A percentile compares a stretch with the other conserved stretches of the same genome.
Conservation (phyloP, 2,329 filamentous ascomycete species). For the Grosmannia huntii region DNA sequence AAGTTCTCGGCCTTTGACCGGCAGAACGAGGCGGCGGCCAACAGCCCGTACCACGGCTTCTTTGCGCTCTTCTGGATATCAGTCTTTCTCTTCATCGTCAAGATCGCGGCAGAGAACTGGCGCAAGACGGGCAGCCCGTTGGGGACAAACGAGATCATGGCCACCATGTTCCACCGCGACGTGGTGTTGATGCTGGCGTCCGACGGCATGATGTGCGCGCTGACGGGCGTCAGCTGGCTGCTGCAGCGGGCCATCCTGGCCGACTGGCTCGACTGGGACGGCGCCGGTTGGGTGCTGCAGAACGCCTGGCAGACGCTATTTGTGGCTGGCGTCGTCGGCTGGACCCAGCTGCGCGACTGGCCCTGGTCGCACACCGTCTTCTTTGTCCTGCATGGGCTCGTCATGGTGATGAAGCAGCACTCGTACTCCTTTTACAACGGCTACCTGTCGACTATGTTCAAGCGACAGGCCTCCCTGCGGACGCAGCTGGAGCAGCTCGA, state of each 20-base stretch:
- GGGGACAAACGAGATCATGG: conserved; percentile 59
- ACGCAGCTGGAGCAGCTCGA: conserved; percentile 44
- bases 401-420: conserved; percentile 77
- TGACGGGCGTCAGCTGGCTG: conserved; percentile 51
- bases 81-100: conserved; percentile 52
- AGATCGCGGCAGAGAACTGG: conserved; percentile 57
- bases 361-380: conserved; percentile 75
- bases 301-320: conserved; percentile 60
- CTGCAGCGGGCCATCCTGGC: conserved; percentile 48
- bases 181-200: conserved; percentile 44
- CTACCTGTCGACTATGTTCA: conserved; percentile 49
- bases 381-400: conserved; percentile 59
- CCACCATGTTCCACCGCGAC: conserved; percentile 47
- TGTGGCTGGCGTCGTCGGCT: conserved; percentile 46
- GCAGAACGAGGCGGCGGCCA: conserved; percentile 49
- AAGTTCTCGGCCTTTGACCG: conserved; percentile 65
- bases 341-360: conserved; percentile 62
- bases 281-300: conserved; percentile 60
- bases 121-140: conserved; percentile 53
- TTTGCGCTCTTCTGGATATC: conserved; percentile 69
- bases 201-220: conserved; percentile 55
- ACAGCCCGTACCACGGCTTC: conserved; percentile 66
- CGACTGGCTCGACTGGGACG: conserved; percentile 55
- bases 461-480: conserved; percentile 31
- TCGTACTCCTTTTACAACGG: conserved; percentile 72